These are phyloP conservation scores for Gracilaria gracilis DNA, from an alignment of 23 red algal genomes.

Conservation along the genomic window DNA sequence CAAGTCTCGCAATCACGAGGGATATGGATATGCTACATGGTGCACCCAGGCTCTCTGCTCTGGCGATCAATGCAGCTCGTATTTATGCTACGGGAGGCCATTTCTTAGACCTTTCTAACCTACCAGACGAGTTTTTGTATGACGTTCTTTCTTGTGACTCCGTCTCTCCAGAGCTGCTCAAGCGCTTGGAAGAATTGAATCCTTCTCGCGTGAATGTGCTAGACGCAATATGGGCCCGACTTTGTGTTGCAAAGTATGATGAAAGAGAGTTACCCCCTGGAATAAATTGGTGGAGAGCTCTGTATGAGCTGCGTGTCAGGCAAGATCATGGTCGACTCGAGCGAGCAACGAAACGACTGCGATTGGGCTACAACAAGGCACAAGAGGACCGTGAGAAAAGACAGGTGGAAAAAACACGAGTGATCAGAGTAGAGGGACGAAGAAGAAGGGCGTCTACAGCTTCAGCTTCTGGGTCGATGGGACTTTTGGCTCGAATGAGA, in stretches of 20 bases:
- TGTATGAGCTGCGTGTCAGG: constrained; percentile 36
- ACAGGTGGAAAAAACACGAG: neutral
- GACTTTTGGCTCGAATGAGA: constrained; percentile 3
- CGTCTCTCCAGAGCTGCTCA: constrained; percentile 25
- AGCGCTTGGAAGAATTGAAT: constrained; percentile 35
- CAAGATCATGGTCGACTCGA: constrained; percentile 1
- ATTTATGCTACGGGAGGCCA: constrained; percentile 25
- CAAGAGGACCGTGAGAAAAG: constrained; percentile 32
- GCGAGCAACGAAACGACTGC: constrained; percentile 15
- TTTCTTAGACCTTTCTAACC: constrained; percentile 20
- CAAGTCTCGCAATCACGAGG: neutral
- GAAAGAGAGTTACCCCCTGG: constrained; percentile 12
- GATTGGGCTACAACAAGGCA: constrained; percentile 31
- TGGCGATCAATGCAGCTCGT: constrained; percentile 38
- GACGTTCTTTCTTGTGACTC: neutral
- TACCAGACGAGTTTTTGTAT: constrained; percentile 52
- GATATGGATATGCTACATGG: constrained; percentile 17
- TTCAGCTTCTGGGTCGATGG: neutral
- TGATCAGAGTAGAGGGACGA: neutral
- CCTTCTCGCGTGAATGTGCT: constrained; percentile 45
- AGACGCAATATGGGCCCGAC: constrained; percentile 53
- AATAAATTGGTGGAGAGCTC: constrained; percentile 38
- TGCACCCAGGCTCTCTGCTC: constrained; percentile 48
- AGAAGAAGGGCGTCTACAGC: neutral
- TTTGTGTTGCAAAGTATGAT: constrained; percentile 31